phyloP scores from a whole-genome alignment of 305 asterid genomes.

The Lippia alba region DNA sequence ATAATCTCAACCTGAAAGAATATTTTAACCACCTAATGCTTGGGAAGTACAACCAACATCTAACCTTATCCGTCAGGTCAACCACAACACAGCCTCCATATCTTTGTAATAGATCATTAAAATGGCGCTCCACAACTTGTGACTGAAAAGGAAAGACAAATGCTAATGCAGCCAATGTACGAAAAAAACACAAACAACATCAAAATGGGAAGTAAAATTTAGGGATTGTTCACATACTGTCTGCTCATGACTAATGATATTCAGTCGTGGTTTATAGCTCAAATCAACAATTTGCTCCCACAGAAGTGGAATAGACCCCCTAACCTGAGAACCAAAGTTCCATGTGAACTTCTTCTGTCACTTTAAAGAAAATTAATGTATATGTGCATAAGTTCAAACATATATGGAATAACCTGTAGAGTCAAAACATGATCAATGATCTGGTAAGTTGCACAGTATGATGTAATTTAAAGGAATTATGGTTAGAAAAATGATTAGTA shows the following conservation, averaged over 20 bases:
- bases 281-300: conserved; percentile 96
- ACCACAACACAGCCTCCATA: conserved; percentile 85
- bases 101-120: conserved; percentile 85
- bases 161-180: conserved; percentile 24
- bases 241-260: conserved; percentile 63
- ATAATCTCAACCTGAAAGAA: too few species aligned
- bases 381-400: too few species aligned
- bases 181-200: neutral
- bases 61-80: conserved; percentile 92
- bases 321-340: conserved; percentile 44
- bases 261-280: conserved; percentile 94
- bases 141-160: conserved; percentile 56
- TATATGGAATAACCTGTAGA: conserved; percentile 1
- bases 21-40: neutral
- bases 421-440: conserved; percentile 12
- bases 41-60: conserved; percentile 29
- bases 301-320: conserved; percentile 61
- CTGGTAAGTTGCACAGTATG: conserved; percentile 13
- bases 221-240: conserved; percentile 44
- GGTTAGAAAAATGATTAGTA: conserved; percentile 6
- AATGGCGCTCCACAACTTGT: conserved; percentile 86
- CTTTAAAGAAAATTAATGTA: neutral
- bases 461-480: conserved; percentile 27
- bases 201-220: conserved; percentile 23
- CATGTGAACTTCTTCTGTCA: conserved; percentile 32